phyloP scores from a whole-genome alignment of 1,284 basidiomycete genomes.

The Trichosporon coremiiforme region DNA sequence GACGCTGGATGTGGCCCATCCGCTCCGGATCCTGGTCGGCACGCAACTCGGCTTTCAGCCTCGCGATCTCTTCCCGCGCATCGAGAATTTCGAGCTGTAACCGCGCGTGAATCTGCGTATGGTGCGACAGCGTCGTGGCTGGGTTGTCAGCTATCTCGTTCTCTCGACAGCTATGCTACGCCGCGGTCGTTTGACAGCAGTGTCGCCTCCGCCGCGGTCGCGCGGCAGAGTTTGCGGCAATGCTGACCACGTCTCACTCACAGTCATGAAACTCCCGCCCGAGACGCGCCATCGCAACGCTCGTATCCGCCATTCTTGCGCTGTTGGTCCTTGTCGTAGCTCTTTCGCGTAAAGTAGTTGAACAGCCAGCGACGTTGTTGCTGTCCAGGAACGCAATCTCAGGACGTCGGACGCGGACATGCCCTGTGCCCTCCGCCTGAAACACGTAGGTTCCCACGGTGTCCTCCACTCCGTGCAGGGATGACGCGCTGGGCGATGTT shows the following conservation, averaged over 20 bases:
- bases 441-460: slow-evolving; percentile 1
- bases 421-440: slow-evolving; percentile 9
- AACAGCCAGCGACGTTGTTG: not conserved
- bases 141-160: not conserved
- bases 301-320: slow-evolving; percentile 14
- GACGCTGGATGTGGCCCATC: slow-evolving; percentile 86
- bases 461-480: not conserved
- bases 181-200: not conserved
- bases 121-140: slow-evolving; percentile 44
- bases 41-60: slow-evolving; percentile 67
- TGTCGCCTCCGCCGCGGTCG: too few relatives aligned
- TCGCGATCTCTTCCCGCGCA: slow-evolving; percentile 65
- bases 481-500: slow-evolving; percentile 2
- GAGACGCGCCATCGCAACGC: slow-evolving; percentile 30
- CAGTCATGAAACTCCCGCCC: slow-evolving; percentile 29
- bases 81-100: slow-evolving; percentile 52
- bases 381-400: not conserved
- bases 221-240: not conserved
- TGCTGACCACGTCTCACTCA: slow-evolving; percentile 16
- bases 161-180: not conserved
- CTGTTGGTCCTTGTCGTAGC: not conserved
- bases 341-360: not conserved
- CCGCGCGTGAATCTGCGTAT: slow-evolving; percentile 49
- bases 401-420: slow-evolving; percentile 13
- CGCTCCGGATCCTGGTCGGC: slow-evolving; percentile 76